Conservation (phyloP, 2,329 filamentous ascomycete species). For the Xylaria sp. region DNA sequence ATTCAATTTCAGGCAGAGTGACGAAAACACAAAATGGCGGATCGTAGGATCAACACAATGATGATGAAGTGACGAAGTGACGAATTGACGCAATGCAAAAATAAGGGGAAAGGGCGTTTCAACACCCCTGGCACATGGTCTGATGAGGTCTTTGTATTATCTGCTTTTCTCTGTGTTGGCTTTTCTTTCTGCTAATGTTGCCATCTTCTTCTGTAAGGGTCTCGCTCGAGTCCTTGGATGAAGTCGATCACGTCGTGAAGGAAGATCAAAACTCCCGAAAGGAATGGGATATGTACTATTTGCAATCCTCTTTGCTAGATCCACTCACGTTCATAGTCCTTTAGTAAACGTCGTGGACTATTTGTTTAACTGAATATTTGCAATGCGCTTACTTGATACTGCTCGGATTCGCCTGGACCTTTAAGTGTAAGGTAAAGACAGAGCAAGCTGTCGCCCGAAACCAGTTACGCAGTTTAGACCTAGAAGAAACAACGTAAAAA, state of each 20-base stretch:
- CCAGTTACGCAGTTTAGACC: background rate
- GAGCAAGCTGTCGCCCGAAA: background rate
- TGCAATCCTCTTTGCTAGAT: background rate
- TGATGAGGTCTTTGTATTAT: background rate
- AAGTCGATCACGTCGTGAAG: background rate
- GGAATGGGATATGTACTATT: background rate
- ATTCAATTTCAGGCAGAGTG: no score
- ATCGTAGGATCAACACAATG: background rate
- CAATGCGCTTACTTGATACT: background rate
- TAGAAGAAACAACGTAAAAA: background rate
- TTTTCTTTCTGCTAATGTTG: background rate
- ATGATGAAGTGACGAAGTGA: background rate
- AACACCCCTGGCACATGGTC: background rate
- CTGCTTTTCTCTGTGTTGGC: background rate
- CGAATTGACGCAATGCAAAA: background rate
- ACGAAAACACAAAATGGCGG: background rate
- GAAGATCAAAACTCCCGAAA: background rate
- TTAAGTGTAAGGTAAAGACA: background rate
- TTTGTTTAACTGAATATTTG: background rate
- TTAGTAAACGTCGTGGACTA: background rate
- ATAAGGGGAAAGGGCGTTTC: background rate
- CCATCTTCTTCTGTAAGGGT: background rate
- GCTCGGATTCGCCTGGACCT: background rate
- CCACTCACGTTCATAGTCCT: background rate
- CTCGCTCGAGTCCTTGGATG: background rate